Conservation (phyloP, 495 filamentous ascomycete species). For the Penicillium simplicissimum region DNA sequence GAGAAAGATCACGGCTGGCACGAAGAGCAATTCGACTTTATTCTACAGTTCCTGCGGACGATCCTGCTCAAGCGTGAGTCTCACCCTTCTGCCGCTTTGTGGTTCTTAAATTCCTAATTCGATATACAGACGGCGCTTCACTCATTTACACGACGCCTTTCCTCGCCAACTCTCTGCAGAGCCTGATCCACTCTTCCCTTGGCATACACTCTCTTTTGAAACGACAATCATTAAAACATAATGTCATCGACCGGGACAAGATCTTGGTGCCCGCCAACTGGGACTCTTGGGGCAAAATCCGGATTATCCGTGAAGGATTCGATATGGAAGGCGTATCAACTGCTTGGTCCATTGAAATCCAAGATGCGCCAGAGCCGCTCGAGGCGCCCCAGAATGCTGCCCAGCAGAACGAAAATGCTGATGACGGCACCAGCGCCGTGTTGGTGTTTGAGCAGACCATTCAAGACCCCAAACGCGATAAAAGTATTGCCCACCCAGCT, state of each 20-base stretch:
- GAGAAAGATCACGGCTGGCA: constrained; percentile 89
- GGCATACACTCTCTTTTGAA: constrained; percentile 88
- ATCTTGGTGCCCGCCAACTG: constrained; percentile 92
- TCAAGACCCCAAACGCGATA: constrained; percentile 65
- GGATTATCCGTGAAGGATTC: constrained; percentile 90
- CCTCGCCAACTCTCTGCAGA: constrained; percentile 73
- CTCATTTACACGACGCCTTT: constrained; percentile 89
- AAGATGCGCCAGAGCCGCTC: constrained; percentile 49
- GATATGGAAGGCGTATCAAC: constrained; percentile 84
- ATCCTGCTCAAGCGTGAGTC: constrained; percentile 78
- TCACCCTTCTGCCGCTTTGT: not conserved
- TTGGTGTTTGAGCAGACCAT: constrained; percentile 78
- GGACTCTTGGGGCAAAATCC: constrained; percentile 98
- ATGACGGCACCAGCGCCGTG: constrained; percentile 59
- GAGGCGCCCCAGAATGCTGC: constrained; percentile 22
- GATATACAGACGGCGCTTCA: constrained; percentile 73
- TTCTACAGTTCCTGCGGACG: constrained; percentile 84
- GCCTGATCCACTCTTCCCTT: constrained; percentile 80
- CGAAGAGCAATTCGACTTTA: constrained; percentile 90
- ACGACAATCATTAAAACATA: constrained; percentile 82
- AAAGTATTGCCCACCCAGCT: constrained; percentile 49
- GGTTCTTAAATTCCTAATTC: constrained; percentile 23
- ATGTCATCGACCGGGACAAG: constrained; percentile 94
- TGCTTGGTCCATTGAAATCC: constrained; percentile 81
- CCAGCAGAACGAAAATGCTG: constrained; percentile 23